Evolutionary conservation across 768 basidiomycete species (phyloP).

Genomic region (Naganishia onofrii): DNA sequence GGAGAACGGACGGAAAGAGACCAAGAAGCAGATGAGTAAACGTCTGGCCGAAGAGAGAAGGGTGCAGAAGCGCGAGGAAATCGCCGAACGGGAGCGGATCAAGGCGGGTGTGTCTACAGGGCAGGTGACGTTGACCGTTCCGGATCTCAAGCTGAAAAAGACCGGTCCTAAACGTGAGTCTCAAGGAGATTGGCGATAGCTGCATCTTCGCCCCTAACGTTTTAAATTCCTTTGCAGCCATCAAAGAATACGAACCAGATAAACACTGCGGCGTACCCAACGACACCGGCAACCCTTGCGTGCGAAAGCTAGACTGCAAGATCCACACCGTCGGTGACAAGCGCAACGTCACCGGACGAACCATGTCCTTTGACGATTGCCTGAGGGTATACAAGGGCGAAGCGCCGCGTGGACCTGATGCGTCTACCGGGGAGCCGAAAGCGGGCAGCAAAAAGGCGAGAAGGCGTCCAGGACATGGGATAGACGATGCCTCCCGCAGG

Average conservation of each 20-base stretch:
- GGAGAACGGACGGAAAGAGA: slow-evolving; percentile 21
- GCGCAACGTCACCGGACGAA: slow-evolving; percentile 27
- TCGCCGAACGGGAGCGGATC: slow-evolving; percentile 53
- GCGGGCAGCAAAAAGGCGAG: background rate
- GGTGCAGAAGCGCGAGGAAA: slow-evolving; percentile 49
- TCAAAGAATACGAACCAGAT: slow-evolving; percentile 31
- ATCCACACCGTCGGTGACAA: slow-evolving; percentile 29
- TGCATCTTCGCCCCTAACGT: background rate
- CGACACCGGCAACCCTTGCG: slow-evolving; percentile 19
- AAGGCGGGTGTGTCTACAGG: slow-evolving; percentile 23
- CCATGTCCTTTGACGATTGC: slow-evolving; percentile 30
- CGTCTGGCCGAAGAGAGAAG: slow-evolving; percentile 13
- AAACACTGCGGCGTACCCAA: slow-evolving; percentile 29
- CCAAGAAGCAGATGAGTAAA: slow-evolving; percentile 25
- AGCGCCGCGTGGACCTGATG: background rate
- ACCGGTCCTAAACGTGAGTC: slow-evolving; percentile 20
- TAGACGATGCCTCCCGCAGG: background rate
- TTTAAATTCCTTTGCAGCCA: background rate
- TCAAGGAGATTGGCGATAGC: background rate
- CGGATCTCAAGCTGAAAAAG: slow-evolving; percentile 11
- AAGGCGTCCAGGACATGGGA: background rate
- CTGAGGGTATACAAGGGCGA: slow-evolving; percentile 25
- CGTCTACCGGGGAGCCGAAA: background rate
- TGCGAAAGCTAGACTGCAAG: slow-evolving; percentile 33
- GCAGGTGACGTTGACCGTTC: background rate